Evolutionary conservation across 2,329 filamentous ascomycete genomes (phyloP).

Genomic region (Sordariomycetes sp.): DNA sequence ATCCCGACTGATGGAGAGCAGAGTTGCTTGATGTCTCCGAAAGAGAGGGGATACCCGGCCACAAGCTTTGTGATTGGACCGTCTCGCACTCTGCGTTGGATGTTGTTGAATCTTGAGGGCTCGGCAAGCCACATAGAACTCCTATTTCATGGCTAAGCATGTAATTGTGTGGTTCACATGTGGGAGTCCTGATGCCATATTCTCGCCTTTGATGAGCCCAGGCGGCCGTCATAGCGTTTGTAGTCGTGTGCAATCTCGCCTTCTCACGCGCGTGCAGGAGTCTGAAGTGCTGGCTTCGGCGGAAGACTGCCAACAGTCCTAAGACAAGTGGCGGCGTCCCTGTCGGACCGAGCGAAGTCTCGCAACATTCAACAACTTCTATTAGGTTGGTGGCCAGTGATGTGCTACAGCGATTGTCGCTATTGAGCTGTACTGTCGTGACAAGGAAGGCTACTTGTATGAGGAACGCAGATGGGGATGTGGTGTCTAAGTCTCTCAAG

Average conservation of each 20-base stretch:
- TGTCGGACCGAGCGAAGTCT: constrained; percentile 19
- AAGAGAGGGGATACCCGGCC: no score
- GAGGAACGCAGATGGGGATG: constrained; percentile 23
- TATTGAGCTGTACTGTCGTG: constrained; percentile 21
- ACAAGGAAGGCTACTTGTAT: constrained; percentile 26
- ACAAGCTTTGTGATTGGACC: no score
- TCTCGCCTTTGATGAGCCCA: no score
- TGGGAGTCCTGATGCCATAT: no score
- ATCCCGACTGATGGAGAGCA: no score
- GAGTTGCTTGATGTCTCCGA: no score
- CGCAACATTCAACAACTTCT: constrained; percentile 23
- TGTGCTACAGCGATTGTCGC: constrained; percentile 18
- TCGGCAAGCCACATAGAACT: no score
- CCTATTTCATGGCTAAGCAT: no score
- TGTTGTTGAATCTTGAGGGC: no score
- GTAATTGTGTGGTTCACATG: no score
- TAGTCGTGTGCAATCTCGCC: constrained; percentile 18
- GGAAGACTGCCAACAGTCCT: constrained; percentile 23
- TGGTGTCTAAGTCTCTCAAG: constrained; percentile 21
- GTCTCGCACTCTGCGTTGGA: no score
- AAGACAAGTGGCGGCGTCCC: constrained; percentile 24
- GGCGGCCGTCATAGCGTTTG: constrained; percentile 14
- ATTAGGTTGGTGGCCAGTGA: constrained; percentile 25
- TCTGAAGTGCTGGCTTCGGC: constrained; percentile 16
- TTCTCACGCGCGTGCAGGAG: constrained; percentile 23